Conservation (phyloP, 176 grass and related monocot species). For the Hordeum vulgare region DNA sequence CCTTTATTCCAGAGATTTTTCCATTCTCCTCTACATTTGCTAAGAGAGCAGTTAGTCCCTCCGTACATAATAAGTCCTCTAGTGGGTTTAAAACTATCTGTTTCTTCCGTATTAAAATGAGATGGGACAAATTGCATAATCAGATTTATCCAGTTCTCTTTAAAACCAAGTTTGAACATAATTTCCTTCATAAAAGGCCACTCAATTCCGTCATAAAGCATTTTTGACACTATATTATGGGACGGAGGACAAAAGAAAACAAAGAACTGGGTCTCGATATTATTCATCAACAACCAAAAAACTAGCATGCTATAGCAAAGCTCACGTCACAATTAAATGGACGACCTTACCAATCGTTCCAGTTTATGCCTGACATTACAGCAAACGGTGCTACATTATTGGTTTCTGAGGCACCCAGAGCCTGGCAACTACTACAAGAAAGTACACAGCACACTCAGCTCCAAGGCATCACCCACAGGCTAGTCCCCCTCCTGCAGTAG, state of each 20-base stretch:
- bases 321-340: not conserved
- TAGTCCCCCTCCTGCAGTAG: not conserved
- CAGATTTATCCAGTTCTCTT: no score
- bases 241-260: not conserved
- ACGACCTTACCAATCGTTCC: not conserved
- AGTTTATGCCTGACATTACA: not conserved
- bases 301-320: not conserved
- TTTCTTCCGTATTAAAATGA: no score
- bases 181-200: no score
- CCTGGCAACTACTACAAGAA: constrained; percentile 15
- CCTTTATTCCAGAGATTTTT: no score
- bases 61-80: no score
- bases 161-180: no score
- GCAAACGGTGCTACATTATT: constrained; percentile 7
- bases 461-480: not conserved
- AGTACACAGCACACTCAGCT: not conserved
- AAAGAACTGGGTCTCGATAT: not conserved
- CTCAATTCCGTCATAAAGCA: no score
- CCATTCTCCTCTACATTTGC: no score
- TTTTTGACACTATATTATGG: no score
- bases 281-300: constrained; percentile 7
- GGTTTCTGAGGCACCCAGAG: not conserved
- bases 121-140: no score
- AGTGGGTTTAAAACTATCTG: no score
- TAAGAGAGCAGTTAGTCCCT: no score